Percentiles rank a stretch among this genome's conserved stretches.
Conservation (phyloP, 352 stramenopile genomes). For the Phytopythium chamaehyphon region DNA sequence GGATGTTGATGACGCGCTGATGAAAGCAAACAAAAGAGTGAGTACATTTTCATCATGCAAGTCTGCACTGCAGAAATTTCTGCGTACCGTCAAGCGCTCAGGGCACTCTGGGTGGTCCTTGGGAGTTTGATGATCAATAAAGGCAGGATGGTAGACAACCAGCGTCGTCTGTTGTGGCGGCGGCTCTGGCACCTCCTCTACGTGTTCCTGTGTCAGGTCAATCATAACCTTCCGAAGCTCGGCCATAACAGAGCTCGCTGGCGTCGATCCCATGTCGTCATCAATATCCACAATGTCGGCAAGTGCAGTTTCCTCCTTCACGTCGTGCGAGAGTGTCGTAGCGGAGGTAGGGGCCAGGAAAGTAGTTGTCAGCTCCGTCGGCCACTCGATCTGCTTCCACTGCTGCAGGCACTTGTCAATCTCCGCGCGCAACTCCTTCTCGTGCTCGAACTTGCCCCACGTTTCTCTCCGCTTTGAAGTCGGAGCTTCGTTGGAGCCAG, state of each 20-base stretch:
- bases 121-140: constrained; percentile 81
- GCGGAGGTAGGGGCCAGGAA: constrained; percentile 28
- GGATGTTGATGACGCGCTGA: constrained; percentile 70
- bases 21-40: background rate
- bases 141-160: constrained; percentile 80
- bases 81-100: constrained; percentile 72
- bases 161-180: constrained; percentile 45
- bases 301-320: constrained; percentile 29
- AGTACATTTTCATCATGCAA: background rate
- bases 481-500: constrained; percentile 4
- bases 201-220: constrained; percentile 69
- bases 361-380: constrained; percentile 44
- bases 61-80: background rate
- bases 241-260: constrained; percentile 40
- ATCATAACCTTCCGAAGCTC: constrained; percentile 80
- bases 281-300: constrained; percentile 9
- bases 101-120: constrained; percentile 81
- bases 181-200: constrained; percentile 14
- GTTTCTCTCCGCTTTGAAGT: constrained; percentile 10
- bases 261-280: constrained; percentile 10
- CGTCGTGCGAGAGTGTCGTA: constrained; percentile 1
- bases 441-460: constrained; percentile 34
- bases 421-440: constrained; percentile 41
- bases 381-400: constrained; percentile 70
- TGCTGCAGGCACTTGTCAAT: constrained; percentile 49